Base-by-base conservation (phyloP, 208 protist genomes). In the Wallacemonas sp. region DNA sequence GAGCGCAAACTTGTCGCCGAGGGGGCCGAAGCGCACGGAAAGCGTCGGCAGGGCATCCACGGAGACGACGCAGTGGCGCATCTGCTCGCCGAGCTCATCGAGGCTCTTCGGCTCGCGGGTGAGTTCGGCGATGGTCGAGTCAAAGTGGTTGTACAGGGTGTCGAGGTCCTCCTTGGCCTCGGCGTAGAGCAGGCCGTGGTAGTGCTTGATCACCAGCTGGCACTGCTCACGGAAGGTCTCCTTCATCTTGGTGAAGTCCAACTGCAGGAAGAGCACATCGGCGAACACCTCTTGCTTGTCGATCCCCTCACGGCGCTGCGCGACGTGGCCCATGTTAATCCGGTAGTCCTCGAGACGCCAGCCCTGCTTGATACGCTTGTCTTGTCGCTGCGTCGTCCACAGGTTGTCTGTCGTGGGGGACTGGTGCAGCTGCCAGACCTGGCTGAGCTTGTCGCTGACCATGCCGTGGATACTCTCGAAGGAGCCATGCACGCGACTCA, bases 181-280 rank as follows among this genome's bases (percentile, higher is more conserved):
- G 3, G 78, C 76, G 83, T 99, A 98, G 4, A 99, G 89, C 0
- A 99, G 86, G 32, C 82, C 72, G 57, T 98, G 97, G 73, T 99
- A 98, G 79, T 97, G 91, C 67, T 86, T 89, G 77, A 98, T 97
- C 75, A 98, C 98, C 22, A 96, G 71, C 66, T 94, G 86, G 75
- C 98, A 99, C 74, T 99, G 98, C 42, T 76, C 73, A 18, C 97
- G 82, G 70, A 99, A 96, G 11, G 95, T 92, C 46, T 97, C 84
- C 91, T 99, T 99, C 82, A 99, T 97, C 61, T 89, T 91, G 32
- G 86, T 87, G 81, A 95, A 98, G 80, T 99, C 98, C 5, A 99
- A 76, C 68, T 97, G 86, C 39, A 99, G 57, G 81, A 99, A 99
- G 44, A 93, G 70, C 18, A 99, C 94, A 67, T 96, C 91, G 25